Evolutionary conservation across 257 asterid genomes (phyloP), one percentile per base, ranked within the genome.

Genomic region (Ehretia macrophylla): DNA sequence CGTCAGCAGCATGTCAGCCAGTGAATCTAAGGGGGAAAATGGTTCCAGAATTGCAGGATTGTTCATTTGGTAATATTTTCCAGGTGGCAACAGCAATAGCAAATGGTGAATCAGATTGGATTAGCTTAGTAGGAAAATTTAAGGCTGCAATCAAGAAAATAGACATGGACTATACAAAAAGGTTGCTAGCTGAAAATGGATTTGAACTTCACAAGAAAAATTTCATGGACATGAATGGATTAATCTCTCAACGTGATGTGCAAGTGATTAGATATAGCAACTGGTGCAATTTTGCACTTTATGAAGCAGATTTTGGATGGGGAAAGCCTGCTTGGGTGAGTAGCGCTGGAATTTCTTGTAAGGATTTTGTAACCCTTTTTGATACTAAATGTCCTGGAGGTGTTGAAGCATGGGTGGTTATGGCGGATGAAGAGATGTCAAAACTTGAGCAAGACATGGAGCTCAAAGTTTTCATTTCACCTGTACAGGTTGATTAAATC

Each of bases 51-150:
- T 10, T 84, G 45, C 58, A 76, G 0, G 80, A 81, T 50, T 48
- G 51, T 72, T 80, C 85, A 0, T 86, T 86, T 22, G 93, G 95
- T 0, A 86, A 86, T n/a, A 44, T 79, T 11, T 86, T 79, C 18
- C 90, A 83, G 49, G 66, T 81, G 84, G 52, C 72, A 8, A 55
- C 62, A 0, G 81, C 75, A 0, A 59, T 66, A 8, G 55, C 67
- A 3, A 54, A 0, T 0, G 85, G 72, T 0, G 69, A 16, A 60
- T 3, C 68, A 0, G 57, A 72, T 40, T 81, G 87, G 89, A 59
- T 55, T 8, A 17, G 23, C 0, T 38, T 83, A 62, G 84, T 54
- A 37, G 77, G 48, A 58, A 81, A 81, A 37, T 10, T 83, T 68
- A 76, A 82, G 44, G 61, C 11, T 5, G 79, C 80, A 42, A 72